Evolutionary conservation across 108 stramenopile genomes (phyloP).

Genomic region (Conticribra weissflogii): DNA sequence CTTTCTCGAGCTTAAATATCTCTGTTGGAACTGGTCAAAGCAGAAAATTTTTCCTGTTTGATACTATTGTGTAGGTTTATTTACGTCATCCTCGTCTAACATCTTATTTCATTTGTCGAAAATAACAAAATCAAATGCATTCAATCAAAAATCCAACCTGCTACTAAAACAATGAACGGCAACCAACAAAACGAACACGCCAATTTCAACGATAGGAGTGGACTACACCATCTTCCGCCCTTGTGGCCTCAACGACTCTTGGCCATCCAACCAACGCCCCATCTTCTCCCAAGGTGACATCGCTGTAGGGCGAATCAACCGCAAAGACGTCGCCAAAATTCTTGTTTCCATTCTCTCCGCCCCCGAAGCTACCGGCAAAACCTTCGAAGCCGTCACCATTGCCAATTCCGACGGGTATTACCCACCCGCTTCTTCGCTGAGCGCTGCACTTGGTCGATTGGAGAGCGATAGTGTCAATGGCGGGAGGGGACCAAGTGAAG

Average conservation of each 20-base stretch:
- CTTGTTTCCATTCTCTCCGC: slow-evolving; percentile 65
- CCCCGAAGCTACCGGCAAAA: slow-evolving; percentile 87
- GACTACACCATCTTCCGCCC: slow-evolving; percentile 91
- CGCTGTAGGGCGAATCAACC: slow-evolving; percentile 91
- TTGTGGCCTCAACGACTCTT: slow-evolving; percentile 88
- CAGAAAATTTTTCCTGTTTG: too few species aligned
- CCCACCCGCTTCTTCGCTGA: slow-evolving; percentile 56
- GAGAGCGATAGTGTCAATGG: slow-evolving; percentile 36
- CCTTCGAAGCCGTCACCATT: slow-evolving; percentile 85
- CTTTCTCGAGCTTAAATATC: too few species aligned
- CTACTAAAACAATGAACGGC: too few species aligned
- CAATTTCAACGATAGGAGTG: slow-evolving; percentile 36
- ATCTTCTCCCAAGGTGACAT: slow-evolving; percentile 87
- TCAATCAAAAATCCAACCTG: too few species aligned
- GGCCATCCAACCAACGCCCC: slow-evolving; percentile 84
- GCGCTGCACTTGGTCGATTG: slow-evolving; percentile 52
- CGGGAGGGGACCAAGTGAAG: slow-evolving; percentile 51
- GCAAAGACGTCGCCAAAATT: slow-evolving; percentile 85
- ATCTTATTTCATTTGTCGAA: too few species aligned
- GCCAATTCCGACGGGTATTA: slow-evolving; percentile 69
- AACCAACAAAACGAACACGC: background rate
- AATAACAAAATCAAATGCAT: too few species aligned
- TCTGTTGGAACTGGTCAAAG: too few species aligned
- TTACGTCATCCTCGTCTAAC: too few species aligned
- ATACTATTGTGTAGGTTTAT: too few species aligned